Conservation (phyloP, 2,329 filamentous ascomycete species). For the Phaeoacremonium minimum region DNA sequence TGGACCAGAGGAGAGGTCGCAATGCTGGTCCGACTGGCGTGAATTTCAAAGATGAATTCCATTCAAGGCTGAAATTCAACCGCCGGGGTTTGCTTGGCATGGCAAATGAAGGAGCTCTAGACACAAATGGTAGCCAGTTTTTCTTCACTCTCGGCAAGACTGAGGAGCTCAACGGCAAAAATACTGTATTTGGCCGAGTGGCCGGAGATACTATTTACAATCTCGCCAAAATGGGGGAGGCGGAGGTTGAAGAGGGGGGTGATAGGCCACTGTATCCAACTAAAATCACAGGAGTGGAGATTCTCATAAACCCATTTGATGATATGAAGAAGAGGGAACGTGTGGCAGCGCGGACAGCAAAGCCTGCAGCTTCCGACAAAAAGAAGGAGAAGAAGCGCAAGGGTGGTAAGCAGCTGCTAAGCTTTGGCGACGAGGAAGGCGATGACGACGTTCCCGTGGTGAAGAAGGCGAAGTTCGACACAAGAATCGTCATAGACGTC, state of each 20-base stretch:
- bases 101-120: constrained; percentile 76
- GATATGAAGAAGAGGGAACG: constrained; percentile 71
- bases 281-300: constrained; percentile 69
- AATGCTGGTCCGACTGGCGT: constrained; percentile 57
- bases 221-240: constrained; percentile 86
- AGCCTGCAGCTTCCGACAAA: constrained; percentile 35
- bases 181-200: constrained; percentile 89
- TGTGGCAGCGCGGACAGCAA: constrained; percentile 44
- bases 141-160: constrained; percentile 88
- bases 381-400: constrained; percentile 69
- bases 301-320: constrained; percentile 77
- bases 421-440: constrained; percentile 70
- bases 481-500: constrained; percentile 62
- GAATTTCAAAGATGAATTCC: constrained; percentile 79
- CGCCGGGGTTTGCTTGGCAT: constrained; percentile 88
- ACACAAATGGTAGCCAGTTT: constrained; percentile 93
- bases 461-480: constrained; percentile 78
- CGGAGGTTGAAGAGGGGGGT: constrained; percentile 71
- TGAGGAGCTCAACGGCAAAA: constrained; percentile 81
- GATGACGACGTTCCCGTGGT: constrained; percentile 54
- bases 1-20: constrained; percentile 58
- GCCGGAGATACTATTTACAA: constrained; percentile 96
- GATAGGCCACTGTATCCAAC: constrained; percentile 85
- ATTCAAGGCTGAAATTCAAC: constrained; percentile 89
- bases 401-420: constrained; percentile 70